phyloP scores from a whole-genome alignment of 1,139 yeast species.

The Pichia kudriavzevii region DNA sequence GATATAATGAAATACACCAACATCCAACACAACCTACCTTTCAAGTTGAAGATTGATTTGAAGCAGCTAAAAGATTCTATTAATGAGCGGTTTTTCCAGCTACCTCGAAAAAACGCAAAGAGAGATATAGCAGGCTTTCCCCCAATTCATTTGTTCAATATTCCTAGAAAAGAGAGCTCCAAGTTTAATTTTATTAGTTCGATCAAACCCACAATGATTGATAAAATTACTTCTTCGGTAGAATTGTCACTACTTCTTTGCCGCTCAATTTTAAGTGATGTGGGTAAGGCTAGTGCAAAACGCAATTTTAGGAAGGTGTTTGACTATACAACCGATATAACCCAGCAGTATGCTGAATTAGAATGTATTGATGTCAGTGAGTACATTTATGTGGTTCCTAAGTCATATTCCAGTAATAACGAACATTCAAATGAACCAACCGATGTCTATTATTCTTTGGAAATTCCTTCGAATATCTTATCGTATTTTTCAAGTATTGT shows the following conservation, averaged over 20 bases:
- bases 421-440: slow-evolving; percentile 48
- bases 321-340: slow-evolving; percentile 28
- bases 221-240: slow-evolving; percentile 15
- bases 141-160: slow-evolving; percentile 28
- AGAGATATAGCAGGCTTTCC: slow-evolving; percentile 19
- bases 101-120: slow-evolving; percentile 20
- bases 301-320: slow-evolving; percentile 17
- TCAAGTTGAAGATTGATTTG: slow-evolving; percentile 30
- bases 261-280: slow-evolving; percentile 16
- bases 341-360: slow-evolving; percentile 28
- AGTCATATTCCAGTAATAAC: slow-evolving; percentile 32
- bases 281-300: not conserved
- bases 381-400: slow-evolving; percentile 38
- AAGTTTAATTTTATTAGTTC: slow-evolving; percentile 27
- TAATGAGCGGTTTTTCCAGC: slow-evolving; percentile 23
- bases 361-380: slow-evolving; percentile 38
- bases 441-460: slow-evolving; percentile 44
- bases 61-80: slow-evolving; percentile 26
- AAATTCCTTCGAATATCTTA: slow-evolving; percentile 32
- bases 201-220: slow-evolving; percentile 21
- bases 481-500: slow-evolving; percentile 42
- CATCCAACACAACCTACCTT: slow-evolving; percentile 20
- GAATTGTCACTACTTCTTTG: slow-evolving; percentile 27
- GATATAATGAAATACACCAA: slow-evolving; percentile 23
- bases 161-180: slow-evolving; percentile 26